These are phyloP conservation scores for Dipteronia sinensis DNA, from an alignment of 345 rosid genomes.

Conservation along the genomic window DNA sequence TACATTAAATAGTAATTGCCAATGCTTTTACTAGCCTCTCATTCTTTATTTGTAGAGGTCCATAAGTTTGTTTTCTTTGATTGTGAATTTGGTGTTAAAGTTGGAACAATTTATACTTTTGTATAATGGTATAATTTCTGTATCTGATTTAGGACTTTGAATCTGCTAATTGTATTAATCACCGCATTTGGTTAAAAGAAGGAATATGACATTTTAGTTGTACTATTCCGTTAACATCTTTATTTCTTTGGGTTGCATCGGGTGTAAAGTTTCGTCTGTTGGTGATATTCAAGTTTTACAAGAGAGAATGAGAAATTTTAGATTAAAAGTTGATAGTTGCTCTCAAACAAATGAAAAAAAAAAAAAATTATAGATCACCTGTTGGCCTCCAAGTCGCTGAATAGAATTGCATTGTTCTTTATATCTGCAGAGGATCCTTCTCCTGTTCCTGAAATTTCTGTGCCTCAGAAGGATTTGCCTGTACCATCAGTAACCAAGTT, in stretches of 20 bases:
- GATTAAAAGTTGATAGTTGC: slow-evolving; percentile 1
- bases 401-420: slow-evolving; percentile 19
- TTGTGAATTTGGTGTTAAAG: neutral
- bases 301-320: neutral
- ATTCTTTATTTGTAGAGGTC: neutral
- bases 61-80: neutral
- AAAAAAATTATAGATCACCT: slow-evolving; percentile 15
- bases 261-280: neutral
- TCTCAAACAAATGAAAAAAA: slow-evolving; percentile 9
- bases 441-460: slow-evolving; percentile 21
- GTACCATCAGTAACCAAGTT: slow-evolving; percentile 26
- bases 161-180: slow-evolving; percentile 3
- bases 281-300: neutral
- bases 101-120: neutral
- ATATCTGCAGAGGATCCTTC: slow-evolving; percentile 31
- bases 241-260: neutral
- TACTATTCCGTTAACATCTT: neutral
- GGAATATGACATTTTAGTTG: neutral
- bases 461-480: slow-evolving; percentile 33
- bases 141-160: slow-evolving; percentile 1
- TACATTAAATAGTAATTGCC: neutral
- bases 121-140: neutral
- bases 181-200: neutral
- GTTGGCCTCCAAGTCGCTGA: slow-evolving; percentile 15
- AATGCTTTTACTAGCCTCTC: neutral